Evolutionary conservation across 2,329 filamentous ascomycete species (phyloP), one percentile per base, ranked within the genome.

Genomic region (Colletotrichum sp.): DNA sequence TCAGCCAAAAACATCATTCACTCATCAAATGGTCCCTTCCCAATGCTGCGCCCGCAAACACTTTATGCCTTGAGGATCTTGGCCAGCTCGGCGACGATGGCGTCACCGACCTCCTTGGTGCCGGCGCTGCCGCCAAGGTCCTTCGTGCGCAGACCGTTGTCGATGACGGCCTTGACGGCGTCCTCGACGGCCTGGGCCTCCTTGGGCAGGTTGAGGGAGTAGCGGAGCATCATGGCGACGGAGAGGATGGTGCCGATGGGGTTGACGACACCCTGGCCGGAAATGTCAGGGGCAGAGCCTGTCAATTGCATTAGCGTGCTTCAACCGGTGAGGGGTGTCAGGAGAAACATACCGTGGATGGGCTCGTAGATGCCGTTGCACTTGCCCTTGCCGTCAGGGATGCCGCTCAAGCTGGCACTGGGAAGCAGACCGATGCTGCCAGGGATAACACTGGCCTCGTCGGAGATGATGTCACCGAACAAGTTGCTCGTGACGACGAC

Each of bases 281-380:
- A 95, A 81, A 99, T 99, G 82, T 99, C 96, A 32, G 96, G 96
- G 24, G 96, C 96, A 62, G 95, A 97, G 49, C 95, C 94, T 95
- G 68, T 30, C 1, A 15, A 62, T 4, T n/a, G 57, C 44, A 55
- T 71, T 49, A 77, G 44, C 57, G 39, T 6, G 13, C 13, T 44
- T 44, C 15, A 15, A 16, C 26, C 8, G 10, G 39, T 15, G 9
- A 28, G 71, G 36, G 55, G 18, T 10, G 6, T 18, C 57, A 60
- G 57, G 7, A 32, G 24, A 64, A 9, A 82, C 87, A 76, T 88
- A 95, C 95, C 96, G 85, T 99, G 96, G 81, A 99, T 99, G 30
- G 96, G 96, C 90, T 99, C 96, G 85, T 98, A 99, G 82, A 99
- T 98, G 80, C 96, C 96, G 84, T 98, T 98, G 83, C 96, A 95